Evolutionary conservation across 805 yeast genomes (phyloP).

Genomic region (Myxozyma melibiosi): DNA sequence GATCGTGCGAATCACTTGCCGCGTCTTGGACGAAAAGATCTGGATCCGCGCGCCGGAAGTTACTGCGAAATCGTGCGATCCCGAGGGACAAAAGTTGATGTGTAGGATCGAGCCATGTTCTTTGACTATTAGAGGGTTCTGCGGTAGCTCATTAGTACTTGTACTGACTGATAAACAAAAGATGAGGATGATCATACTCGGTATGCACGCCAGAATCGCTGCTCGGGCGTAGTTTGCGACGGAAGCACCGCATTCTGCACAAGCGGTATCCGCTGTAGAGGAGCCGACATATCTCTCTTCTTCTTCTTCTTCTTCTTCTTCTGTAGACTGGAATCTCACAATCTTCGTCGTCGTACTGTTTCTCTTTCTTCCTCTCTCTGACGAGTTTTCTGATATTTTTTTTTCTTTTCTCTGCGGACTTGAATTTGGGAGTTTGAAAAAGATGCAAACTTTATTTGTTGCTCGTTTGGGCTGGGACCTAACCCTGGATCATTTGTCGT

Average conservation of each 20-base stretch:
- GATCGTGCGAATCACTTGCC: constrained; percentile 86
- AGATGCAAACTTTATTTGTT: background rate
- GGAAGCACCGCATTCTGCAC: constrained; percentile 77
- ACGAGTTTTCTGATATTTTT: background rate
- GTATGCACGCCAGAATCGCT: constrained; percentile 90
- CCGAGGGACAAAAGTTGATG: constrained; percentile 79
- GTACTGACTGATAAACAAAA: too few relatives aligned
- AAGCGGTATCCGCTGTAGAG: constrained; percentile 63
- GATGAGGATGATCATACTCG: constrained; percentile 37
- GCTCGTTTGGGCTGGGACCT: too few relatives aligned
- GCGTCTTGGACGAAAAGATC: constrained; percentile 87
- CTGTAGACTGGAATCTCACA: background rate
- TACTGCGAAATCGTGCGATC: constrained; percentile 91
- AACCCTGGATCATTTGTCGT: background rate
- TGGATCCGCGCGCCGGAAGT: constrained; percentile 91
- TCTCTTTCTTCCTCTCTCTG: too few relatives aligned
- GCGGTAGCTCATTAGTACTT: background rate
- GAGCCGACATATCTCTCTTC: constrained; percentile 63
- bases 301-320: background rate
- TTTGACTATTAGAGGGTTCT: constrained; percentile 82
- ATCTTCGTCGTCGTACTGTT: background rate
- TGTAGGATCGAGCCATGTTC: constrained; percentile 92
- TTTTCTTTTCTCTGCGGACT: background rate
- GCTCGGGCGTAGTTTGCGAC: constrained; percentile 85
- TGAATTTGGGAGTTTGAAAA: constrained; percentile 10